phyloP scores from a whole-genome alignment of 768 basidiomycete species.

The Tylopilus felleus region DNA sequence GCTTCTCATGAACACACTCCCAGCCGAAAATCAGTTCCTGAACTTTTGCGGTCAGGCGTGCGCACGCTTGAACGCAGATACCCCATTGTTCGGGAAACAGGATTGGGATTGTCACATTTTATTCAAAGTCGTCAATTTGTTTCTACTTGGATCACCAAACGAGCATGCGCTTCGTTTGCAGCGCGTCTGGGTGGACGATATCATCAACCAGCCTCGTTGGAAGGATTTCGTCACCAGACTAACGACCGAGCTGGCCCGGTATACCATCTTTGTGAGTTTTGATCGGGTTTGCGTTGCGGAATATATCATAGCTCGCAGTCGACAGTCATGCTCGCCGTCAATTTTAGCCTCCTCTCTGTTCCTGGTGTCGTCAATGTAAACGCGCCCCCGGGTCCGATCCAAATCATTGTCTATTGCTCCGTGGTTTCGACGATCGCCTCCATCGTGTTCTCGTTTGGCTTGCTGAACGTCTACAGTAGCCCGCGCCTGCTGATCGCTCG shows the following conservation, averaged over 20 bases:
- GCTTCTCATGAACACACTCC: neutral
- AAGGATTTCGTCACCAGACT: slow-evolving; percentile 10
- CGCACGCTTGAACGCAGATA: slow-evolving; percentile 11
- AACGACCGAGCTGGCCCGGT: slow-evolving; percentile 6
- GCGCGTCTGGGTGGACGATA: slow-evolving; percentile 10
- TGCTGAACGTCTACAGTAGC: slow-evolving; percentile 11
- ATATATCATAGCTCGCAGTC: slow-evolving; percentile 2
- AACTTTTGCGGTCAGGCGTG: slow-evolving; percentile 11
- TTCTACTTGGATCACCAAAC: slow-evolving; percentile 1
- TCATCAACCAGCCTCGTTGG: slow-evolving; percentile 10
- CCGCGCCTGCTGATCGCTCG: slow-evolving; percentile 1
- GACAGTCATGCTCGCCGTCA: slow-evolving; percentile 17
- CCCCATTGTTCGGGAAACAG: slow-evolving; percentile 5
- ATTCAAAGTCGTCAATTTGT: neutral
- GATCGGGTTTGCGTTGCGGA: neutral
- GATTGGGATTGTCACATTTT: neutral
- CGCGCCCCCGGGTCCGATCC: neutral
- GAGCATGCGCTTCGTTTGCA: slow-evolving; percentile 14
- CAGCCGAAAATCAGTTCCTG: slow-evolving; percentile 16
- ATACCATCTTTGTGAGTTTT: slow-evolving; percentile 11
- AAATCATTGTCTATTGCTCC: slow-evolving; percentile 10
- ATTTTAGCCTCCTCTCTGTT: slow-evolving; percentile 15
- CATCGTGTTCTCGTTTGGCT: slow-evolving; percentile 9
- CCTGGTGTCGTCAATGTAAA: neutral
- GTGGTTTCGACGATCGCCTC: slow-evolving; percentile 9